Conservation (phyloP, 2,329 filamentous ascomycete species). For the Amauroascus verrucosus region DNA sequence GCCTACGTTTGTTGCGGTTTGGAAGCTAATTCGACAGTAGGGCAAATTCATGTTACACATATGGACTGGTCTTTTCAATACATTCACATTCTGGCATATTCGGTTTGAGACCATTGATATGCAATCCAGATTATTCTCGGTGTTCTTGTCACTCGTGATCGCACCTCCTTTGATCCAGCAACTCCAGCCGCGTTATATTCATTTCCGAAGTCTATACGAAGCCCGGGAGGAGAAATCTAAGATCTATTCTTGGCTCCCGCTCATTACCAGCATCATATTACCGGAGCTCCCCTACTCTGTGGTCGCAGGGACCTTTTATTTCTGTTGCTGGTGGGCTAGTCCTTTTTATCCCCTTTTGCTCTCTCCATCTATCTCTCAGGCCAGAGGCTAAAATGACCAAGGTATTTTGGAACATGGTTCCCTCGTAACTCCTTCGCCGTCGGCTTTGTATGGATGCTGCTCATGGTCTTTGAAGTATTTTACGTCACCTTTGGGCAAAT, state of each 20-base stretch:
- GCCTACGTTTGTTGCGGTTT: neutral
- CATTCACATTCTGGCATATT: slow-evolving; percentile 59
- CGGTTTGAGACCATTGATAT: slow-evolving; percentile 50
- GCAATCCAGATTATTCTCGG: slow-evolving; percentile 62
- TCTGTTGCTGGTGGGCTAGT: slow-evolving; percentile 47
- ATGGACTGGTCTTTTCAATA: slow-evolving; percentile 56
- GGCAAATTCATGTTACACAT: slow-evolving; percentile 55
- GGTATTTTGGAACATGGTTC: slow-evolving; percentile 48
- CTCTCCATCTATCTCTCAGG: too few species aligned
- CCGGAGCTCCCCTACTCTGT: slow-evolving; percentile 62
- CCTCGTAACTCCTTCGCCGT: slow-evolving; percentile 47
- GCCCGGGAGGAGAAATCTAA: slow-evolving; percentile 65
- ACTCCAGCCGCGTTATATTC: slow-evolving; percentile 61
- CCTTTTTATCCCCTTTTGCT: neutral
- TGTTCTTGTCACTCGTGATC: slow-evolving; percentile 69
- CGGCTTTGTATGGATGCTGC: slow-evolving; percentile 53
- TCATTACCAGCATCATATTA: slow-evolving; percentile 54
- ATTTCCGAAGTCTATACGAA: slow-evolving; percentile 57
- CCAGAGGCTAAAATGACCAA: slow-evolving; percentile 25
- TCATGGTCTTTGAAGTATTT: slow-evolving; percentile 57
- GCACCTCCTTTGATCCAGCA: slow-evolving; percentile 66
- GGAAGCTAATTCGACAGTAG: slow-evolving; percentile 25
- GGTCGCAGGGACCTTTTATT: slow-evolving; percentile 56
- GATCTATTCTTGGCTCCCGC: slow-evolving; percentile 68
- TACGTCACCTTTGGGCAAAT: slow-evolving; percentile 57